Evolutionary conservation across 2,329 filamentous ascomycete genomes (phyloP), one percentile per base, ranked within the genome.

Genomic region (Rhexocercosporidium sp.): DNA sequence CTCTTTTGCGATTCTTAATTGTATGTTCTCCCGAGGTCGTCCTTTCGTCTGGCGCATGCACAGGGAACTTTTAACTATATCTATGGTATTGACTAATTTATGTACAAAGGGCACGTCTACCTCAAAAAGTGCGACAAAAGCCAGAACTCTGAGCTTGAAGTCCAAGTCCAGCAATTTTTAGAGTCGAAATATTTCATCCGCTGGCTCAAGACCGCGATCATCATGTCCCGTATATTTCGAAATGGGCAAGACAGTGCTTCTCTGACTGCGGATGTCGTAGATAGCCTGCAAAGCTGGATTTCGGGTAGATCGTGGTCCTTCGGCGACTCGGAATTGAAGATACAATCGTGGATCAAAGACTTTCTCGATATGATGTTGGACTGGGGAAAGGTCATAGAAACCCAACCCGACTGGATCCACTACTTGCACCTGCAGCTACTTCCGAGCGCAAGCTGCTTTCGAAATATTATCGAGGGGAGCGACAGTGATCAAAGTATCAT

Each of bases 221-320:
- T 59, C n/a, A 41, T 59, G 39, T 59, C 56, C 14, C 56, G 25
- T 11, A 25, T 44, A 4, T 41, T 34, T 41, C 34, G 34, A 25
- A 20, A 59, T 41, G 56, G 56, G 29, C 34, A 16, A 59, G 56
- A 59, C 31, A 59, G 56, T 59, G 56, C 29, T 20, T 59, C 56
- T 41, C 31, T 59, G n/a, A 59, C 56, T 6, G 56, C 39, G 4
- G 56, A 59, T 44, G 53, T 59, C n/a, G 39, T 59, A 5, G 34
- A 59, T 44, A 59, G 56, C 39, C 56, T 59, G 27, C 56, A 59
- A 22, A 59, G 20, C 56, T 59, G 56, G 56, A 39, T 59, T 12
- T 29, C 27, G 11, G 56, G 20, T 3, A 41, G 56, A 41, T 25
- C 20, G 14, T 59, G 56, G 56, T 12, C 25, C 29, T 41, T 25